Evolutionary conservation across 768 basidiomycete genomes (phyloP).

Genomic region (Guyanaporus albipodus): DNA sequence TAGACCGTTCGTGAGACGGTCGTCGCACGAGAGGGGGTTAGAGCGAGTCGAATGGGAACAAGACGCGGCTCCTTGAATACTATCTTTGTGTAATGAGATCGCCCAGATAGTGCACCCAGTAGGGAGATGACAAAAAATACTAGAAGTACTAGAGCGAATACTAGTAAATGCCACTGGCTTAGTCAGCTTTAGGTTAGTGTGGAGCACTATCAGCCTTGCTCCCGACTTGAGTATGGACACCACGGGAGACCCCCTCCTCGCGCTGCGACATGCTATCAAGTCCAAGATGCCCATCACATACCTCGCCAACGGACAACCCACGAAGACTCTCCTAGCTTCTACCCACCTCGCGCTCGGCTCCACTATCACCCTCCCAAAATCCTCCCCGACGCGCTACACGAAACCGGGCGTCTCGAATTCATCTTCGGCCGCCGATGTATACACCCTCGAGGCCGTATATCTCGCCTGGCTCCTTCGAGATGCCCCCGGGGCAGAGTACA

Average conservation of each 20-base stretch:
- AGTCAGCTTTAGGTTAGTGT: no score
- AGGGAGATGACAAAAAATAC: no score
- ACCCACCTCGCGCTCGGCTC: constrained; percentile 62
- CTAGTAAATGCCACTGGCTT: no score
- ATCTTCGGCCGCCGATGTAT: constrained; percentile 47
- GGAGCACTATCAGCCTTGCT: no score
- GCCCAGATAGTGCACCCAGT: no score
- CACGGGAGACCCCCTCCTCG: constrained; percentile 42
- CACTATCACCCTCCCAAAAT: constrained; percentile 58
- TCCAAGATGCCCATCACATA: constrained; percentile 50
- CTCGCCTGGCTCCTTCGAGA: constrained; percentile 80
- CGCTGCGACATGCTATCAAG: constrained; percentile 61
- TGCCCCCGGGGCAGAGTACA: constrained; percentile 77
- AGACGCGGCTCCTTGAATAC: no score
- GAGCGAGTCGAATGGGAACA: no score
- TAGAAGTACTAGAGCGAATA: no score
- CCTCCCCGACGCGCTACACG: constrained; percentile 71
- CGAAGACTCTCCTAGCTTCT: constrained; percentile 49
- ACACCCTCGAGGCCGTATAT: constrained; percentile 76
- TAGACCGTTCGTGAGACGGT: no score
- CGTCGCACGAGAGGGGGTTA: no score
- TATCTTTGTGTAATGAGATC: no score
- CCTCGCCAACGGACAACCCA: constrained; percentile 34
- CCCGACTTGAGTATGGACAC: background rate
- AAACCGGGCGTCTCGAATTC: constrained; percentile 48